Conservation (phyloP, 2,329 filamentous ascomycete species). For the Aspergillus calidoustus region DNA sequence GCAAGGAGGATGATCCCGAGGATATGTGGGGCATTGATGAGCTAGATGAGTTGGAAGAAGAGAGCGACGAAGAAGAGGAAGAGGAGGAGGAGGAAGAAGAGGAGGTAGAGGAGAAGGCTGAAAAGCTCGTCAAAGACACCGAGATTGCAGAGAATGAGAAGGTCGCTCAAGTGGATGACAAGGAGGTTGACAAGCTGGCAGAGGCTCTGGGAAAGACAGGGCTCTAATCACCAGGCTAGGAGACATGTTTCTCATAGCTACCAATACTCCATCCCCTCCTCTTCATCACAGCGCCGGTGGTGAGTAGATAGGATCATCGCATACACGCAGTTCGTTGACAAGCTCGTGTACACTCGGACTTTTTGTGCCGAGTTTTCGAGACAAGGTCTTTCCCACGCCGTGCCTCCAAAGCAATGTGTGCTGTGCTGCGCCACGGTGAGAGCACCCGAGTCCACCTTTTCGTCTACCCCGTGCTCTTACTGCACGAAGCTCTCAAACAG, state of each 20-base stretch:
- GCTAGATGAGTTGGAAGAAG: constrained; percentile 81
- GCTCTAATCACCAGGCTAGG: constrained; percentile 26
- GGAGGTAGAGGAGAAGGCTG: constrained; percentile 57
- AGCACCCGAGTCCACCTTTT: neutral
- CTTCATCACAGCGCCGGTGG: neutral
- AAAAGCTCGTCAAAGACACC: constrained; percentile 72
- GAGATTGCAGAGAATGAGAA: constrained; percentile 62
- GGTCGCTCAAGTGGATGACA: constrained; percentile 73
- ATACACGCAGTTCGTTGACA: neutral
- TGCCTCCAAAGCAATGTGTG: neutral
- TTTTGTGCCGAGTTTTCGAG: neutral
- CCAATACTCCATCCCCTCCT: neutral
- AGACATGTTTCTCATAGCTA: neutral
- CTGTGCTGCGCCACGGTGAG: neutral
- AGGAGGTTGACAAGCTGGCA: constrained; percentile 80
- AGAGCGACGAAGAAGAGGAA: constrained; percentile 70
- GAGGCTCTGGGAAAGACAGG: constrained; percentile 73
- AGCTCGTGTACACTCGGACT: neutral
- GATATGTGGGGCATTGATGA: constrained; percentile 85
- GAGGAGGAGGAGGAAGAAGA: constrained; percentile 72
- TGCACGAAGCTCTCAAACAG: neutral
- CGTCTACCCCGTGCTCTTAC: neutral
- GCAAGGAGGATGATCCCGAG: constrained; percentile 68
- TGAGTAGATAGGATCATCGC: neutral
- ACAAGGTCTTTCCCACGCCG: neutral